A percentile compares a stretch with the other conserved stretches of the same genome.
These are phyloP conservation scores for Ogataea salicorniae DNA, from an alignment of 805 yeast genomes.

Conservation along the genomic window DNA sequence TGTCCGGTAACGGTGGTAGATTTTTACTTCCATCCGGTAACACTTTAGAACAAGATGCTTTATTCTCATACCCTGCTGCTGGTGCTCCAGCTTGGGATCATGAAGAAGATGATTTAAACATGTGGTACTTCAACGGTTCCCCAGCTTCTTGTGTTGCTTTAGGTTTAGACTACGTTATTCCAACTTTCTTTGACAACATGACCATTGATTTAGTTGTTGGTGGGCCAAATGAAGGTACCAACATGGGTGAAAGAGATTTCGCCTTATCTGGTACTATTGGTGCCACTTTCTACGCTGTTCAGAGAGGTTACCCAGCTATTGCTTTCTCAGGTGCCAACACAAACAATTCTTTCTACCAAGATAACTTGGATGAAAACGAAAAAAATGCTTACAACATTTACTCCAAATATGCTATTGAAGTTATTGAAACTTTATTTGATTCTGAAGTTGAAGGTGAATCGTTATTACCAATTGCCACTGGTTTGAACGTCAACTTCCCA, in stretches of 20 bases:
- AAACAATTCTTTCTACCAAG: constrained; percentile 46
- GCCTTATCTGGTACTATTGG: constrained; percentile 50
- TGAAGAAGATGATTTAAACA: constrained; percentile 35
- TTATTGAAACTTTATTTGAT: constrained; percentile 35
- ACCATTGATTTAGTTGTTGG: constrained; percentile 44
- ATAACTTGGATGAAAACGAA: constrained; percentile 38
- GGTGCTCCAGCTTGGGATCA: constrained; percentile 56
- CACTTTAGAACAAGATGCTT: constrained; percentile 40
- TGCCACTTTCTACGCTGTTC: constrained; percentile 42
- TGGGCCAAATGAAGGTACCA: constrained; percentile 52
- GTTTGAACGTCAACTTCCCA: constrained; percentile 47
- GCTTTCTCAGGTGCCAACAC: constrained; percentile 48
- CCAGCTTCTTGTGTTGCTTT: constrained; percentile 49
- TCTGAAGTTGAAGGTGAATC: constrained; percentile 34
- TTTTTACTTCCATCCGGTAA: constrained; percentile 38
- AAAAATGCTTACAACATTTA: constrained; percentile 40
- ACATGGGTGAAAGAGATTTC: constrained; percentile 38
- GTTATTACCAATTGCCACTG: constrained; percentile 39
- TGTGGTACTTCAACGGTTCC: constrained; percentile 54
- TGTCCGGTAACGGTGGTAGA: constrained; percentile 54
- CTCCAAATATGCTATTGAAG: constrained; percentile 35
- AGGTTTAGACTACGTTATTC: constrained; percentile 43
- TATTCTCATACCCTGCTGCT: constrained; percentile 39
- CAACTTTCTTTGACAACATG: constrained; percentile 38
- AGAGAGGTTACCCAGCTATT: constrained; percentile 45